A percentile compares a stretch with the other conserved stretches of the same genome.
Evolutionary conservation across 352 stramenopile species (phyloP).

Genomic region (Pythium brassicae): DNA sequence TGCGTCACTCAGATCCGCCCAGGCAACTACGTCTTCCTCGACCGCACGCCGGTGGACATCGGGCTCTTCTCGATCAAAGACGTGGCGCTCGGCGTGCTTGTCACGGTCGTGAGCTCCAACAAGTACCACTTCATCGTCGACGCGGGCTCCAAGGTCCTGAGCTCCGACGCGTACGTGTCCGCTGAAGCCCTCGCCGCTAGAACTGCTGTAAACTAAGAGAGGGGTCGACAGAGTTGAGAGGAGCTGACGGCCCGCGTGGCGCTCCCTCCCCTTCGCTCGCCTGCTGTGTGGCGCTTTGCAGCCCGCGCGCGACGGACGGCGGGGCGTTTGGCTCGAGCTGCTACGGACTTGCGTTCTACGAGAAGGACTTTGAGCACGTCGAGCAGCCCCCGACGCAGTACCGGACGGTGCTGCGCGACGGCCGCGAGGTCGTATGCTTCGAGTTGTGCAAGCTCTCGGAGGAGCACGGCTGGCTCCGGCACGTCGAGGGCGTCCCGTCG

Average conservation of each 20-base stretch:
- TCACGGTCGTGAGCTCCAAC: slow-evolving; percentile 70
- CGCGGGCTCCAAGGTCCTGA: slow-evolving; percentile 66
- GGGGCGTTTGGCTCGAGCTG: slow-evolving; percentile 45
- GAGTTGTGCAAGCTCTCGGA: slow-evolving; percentile 69
- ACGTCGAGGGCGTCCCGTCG: slow-evolving; percentile 39
- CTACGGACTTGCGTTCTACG: slow-evolving; percentile 64
- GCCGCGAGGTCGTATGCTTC: slow-evolving; percentile 46
- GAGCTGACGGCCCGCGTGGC: no score
- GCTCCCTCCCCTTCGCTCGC: no score
- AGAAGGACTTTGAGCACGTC: slow-evolving; percentile 61
- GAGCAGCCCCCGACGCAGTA: slow-evolving; percentile 43
- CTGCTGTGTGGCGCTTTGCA: no score
- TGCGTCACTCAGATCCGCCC: slow-evolving; percentile 38
- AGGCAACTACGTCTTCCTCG: slow-evolving; percentile 74
- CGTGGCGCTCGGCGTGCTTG: slow-evolving; percentile 50
- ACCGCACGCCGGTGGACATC: slow-evolving; percentile 68
- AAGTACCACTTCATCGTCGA: slow-evolving; percentile 76
- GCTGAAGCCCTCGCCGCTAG: not conserved
- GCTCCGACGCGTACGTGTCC: slow-evolving; percentile 43
- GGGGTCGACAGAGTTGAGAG: no score
- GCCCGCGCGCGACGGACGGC: slow-evolving; percentile 15
- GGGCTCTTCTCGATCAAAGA: slow-evolving; percentile 55
- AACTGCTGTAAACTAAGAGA: no score
- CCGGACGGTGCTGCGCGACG: slow-evolving; percentile 26
- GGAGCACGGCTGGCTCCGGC: slow-evolving; percentile 68